Base-by-base conservation (phyloP, 805 yeast genomes). In the Pichia thaimueangensis region DNA sequence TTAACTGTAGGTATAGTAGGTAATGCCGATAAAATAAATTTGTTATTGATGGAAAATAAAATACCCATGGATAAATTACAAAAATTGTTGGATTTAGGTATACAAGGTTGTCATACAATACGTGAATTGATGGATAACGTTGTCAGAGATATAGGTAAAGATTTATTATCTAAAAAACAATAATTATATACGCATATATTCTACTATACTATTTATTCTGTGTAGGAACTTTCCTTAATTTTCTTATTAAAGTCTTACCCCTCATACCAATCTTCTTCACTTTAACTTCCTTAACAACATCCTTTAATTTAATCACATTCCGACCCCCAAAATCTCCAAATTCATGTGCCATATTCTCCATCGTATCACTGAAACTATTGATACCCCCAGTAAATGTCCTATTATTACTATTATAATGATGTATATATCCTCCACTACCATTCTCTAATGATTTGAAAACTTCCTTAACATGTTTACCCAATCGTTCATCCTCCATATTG, bases 1-100 rank as follows among this genome's bases (percentile, higher is more conserved):
- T 69, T 89, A 35, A 86, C 96, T 0, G 67, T 88, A 25, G 97
- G 94, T 6, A 81, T 84, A 2, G 76, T 89, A 19, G 97, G 97
- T 4, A 76, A 78, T 51, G 71, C 84, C 41, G 91, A 84, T 39
- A 85, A 87, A 61, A 65, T 88, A 43, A 82, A 93, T 5, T 60
- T 88, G 56, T 63, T 91, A 43, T 65, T 86, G 42, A 67, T 88
- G 42, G 97, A 93, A 56, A 87, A 86, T 54, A 82, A 82, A 58
- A 72, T 93, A 59, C 91, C 96, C 0, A 63, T 89, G 50, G 97
- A 89, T 57, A 71, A 76, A 44, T 62, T 93, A 45, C 94, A 86
- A 54, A 69, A 78, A 20, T 78, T 86, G 6, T 63, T 93, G 53
- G 86, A 85, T 9, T 73, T 88, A 38, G 95, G 93, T 2, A 77